Percentiles rank a stretch among this genome's conserved stretches.
Conservation (phyloP, 1,284 basidiomycete genomes). For the Marasmius sp. region DNA sequence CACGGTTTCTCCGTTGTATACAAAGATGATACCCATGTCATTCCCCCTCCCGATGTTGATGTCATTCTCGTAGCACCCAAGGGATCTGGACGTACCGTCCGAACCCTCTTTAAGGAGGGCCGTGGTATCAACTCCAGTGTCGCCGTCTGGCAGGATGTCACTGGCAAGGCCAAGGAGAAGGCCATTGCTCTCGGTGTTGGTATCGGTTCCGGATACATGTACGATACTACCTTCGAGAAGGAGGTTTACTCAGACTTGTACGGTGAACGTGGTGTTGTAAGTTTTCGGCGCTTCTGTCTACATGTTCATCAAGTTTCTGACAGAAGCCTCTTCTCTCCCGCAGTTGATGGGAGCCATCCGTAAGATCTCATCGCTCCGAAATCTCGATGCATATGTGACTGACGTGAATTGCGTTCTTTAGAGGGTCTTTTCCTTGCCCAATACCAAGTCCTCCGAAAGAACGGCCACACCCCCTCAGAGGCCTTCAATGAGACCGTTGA, state of each 20-base stretch:
- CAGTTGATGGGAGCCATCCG: conserved; percentile 98
- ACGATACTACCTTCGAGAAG: conserved; percentile 99
- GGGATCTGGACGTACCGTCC: conserved; percentile 98
- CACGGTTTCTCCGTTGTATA: conserved; percentile 99
- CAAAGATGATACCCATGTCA: conserved; percentile 95
- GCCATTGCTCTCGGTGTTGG: conserved; percentile 94
- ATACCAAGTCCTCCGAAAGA: conserved; percentile 98
- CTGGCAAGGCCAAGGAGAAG: conserved; percentile 97
- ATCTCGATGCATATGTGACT: conserved; percentile 15
- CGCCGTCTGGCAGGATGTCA: conserved; percentile 92
- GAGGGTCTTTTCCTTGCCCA: conserved; percentile 99
- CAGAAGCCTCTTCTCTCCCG: conserved; percentile 9
- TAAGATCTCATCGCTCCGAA: conserved; percentile 37
- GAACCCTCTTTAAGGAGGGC: conserved; percentile 99
- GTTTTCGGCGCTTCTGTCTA: conserved; percentile 31
- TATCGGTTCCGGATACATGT: conserved; percentile 95
- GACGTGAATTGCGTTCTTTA: conserved; percentile 25
- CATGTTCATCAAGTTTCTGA: conserved; percentile 15
- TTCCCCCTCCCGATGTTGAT: conserved; percentile 92
- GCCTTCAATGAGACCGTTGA: conserved; percentile 99
- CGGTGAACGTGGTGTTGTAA: conserved; percentile 97
- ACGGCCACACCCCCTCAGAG: conserved; percentile 97
- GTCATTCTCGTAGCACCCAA: conserved; percentile 99
- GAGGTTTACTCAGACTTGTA: conserved; percentile 99
- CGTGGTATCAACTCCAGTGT: conserved; percentile 94